A percentile compares a stretch with the other conserved stretches of the same genome.
Evolutionary conservation across 352 stramenopile genomes (phyloP).

Genomic region (Phytophthora lateralis): DNA sequence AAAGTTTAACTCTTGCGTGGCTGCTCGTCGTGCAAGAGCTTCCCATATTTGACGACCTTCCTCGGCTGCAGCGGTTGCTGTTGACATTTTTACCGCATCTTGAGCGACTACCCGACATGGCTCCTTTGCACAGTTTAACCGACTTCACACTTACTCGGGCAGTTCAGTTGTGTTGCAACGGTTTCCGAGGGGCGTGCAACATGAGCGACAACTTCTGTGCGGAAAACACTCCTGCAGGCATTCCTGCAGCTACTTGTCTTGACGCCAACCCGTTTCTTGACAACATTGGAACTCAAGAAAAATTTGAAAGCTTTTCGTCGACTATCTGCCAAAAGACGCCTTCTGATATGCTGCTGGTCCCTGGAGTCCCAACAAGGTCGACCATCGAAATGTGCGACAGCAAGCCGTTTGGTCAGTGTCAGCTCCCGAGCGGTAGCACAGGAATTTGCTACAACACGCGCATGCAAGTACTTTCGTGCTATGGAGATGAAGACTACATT

Average conservation of each 20-base stretch:
- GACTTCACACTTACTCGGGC: constrained; percentile 16
- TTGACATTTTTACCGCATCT: constrained; percentile 17
- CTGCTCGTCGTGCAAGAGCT: constrained; percentile 10
- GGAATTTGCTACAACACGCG: constrained; percentile 32
- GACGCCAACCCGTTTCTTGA: constrained; percentile 15
- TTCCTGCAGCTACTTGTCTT: constrained; percentile 20
- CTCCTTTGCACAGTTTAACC: not conserved
- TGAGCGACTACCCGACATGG: constrained; percentile 19
- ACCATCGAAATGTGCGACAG: constrained; percentile 30
- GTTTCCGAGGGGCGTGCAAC: constrained; percentile 24
- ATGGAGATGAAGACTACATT: constrained; percentile 25
- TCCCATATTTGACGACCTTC: constrained; percentile 11
- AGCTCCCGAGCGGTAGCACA: constrained; percentile 2
- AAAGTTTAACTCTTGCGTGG: constrained; percentile 23
- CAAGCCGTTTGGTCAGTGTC: constrained; percentile 24
- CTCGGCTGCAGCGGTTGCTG: constrained; percentile 8
- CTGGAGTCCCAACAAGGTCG: constrained; percentile 3
- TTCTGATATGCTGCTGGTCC: constrained; percentile 11
- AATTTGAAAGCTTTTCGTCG: constrained; percentile 14
- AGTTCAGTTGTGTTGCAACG: constrained; percentile 27
- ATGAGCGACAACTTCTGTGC: constrained; percentile 24
- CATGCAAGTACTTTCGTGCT: constrained; percentile 33
- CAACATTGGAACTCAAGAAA: constrained; percentile 13
- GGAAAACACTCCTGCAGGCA: constrained; percentile 1
- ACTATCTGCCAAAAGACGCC: constrained; percentile 19